A percentile compares a stretch with the other conserved stretches of the same genome.
Conservation (phyloP, 108 stramenopile genomes). For the Chaetoceros muelleri region DNA sequence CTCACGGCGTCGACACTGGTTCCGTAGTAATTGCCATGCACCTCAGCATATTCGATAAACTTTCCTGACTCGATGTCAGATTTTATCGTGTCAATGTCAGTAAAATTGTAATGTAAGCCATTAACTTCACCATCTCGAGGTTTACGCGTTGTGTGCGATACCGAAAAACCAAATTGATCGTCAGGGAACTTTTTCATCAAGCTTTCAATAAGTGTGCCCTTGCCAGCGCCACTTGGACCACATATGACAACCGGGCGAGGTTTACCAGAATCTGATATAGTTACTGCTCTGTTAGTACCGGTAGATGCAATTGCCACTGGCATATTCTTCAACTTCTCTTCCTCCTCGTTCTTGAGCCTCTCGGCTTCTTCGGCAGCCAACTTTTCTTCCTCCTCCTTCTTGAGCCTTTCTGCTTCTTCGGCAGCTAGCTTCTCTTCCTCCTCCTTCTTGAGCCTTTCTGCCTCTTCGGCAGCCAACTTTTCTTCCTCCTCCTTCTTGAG, state of each 20-base stretch:
- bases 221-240: constrained; percentile 24
- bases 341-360: not conserved
- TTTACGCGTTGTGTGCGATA: constrained; percentile 63
- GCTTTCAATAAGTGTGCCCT: constrained; percentile 29
- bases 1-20: constrained; percentile 51
- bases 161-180: constrained; percentile 31
- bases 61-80: constrained; percentile 42
- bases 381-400: not conserved
- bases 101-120: constrained; percentile 72
- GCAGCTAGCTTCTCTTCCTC: not conserved
- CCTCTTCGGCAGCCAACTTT: not conserved
- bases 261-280: no score
- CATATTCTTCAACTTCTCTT: not conserved
- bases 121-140: constrained; percentile 54
- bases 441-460: not conserved
- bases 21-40: constrained; percentile 83
- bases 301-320: not conserved
- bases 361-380: not conserved
- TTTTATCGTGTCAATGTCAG: constrained; percentile 33
- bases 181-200: constrained; percentile 17
- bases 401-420: not conserved
- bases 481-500: no score
- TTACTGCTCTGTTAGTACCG: not conserved
- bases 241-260: constrained; percentile 24
- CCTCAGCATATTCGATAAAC: constrained; percentile 70